Conservation (phyloP, 139 green algal species). For the Chlorella vulgaris region DNA sequence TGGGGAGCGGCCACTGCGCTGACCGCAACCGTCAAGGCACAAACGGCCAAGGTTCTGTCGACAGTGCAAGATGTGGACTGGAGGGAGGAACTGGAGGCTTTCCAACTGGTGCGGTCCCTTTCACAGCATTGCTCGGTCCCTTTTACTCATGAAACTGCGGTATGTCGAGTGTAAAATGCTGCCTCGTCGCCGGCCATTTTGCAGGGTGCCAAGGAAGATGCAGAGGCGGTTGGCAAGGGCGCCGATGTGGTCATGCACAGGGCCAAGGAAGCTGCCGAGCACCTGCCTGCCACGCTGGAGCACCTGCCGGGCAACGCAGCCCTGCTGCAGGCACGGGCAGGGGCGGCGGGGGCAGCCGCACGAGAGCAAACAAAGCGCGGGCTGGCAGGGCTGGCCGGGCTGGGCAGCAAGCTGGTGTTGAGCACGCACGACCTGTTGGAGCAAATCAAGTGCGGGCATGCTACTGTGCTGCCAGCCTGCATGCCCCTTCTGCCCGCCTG, state of each 20-base stretch:
- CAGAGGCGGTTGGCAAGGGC: constrained; percentile 46
- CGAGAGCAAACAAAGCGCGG: not conserved
- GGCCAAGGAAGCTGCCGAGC: constrained; percentile 48
- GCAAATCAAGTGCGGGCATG: constrained; percentile 70
- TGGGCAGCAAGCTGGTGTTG: constrained; percentile 42
- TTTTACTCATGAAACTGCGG: too few species aligned
- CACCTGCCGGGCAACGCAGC: constrained; percentile 13
- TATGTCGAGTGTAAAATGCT: too few species aligned
- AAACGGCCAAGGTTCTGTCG: constrained; percentile 65
- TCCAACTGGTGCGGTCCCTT: constrained; percentile 53
- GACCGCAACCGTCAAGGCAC: constrained; percentile 62
- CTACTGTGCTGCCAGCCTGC: not conserved
- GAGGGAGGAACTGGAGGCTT: constrained; percentile 68
- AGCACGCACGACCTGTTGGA: constrained; percentile 74
- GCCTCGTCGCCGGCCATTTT: too few species aligned
- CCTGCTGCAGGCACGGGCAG: constrained; percentile 15
- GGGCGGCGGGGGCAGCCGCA: not conserved
- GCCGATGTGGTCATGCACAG: constrained; percentile 51
- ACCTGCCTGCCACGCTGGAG: constrained; percentile 47
- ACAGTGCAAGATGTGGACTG: constrained; percentile 77
- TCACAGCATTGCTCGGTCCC: too few species aligned
- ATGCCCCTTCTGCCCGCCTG: too few species aligned
- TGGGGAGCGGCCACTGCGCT: constrained; percentile 72
- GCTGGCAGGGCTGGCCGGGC: constrained; percentile 21
- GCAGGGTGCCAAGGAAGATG: constrained; percentile 67